phyloP scores from a whole-genome alignment of 1,139 yeast species.

The Meyerozyma sp. region DNA sequence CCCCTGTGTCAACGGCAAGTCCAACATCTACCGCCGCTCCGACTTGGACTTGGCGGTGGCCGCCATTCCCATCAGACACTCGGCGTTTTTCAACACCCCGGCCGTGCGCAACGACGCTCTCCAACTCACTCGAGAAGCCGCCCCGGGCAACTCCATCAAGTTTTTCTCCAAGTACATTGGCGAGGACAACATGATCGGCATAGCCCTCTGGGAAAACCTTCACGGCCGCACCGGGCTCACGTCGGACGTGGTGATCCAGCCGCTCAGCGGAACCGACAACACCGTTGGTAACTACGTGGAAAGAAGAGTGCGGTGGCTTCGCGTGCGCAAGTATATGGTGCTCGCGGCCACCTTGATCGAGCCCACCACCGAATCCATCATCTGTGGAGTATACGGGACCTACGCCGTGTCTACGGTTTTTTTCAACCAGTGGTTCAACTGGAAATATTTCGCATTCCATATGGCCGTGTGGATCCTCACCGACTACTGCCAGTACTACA shows the following conservation, averaged over 20 bases:
- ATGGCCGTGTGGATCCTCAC: constrained; percentile 56
- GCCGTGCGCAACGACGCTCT: constrained; percentile 1
- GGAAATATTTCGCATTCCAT: constrained; percentile 44
- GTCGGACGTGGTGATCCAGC: constrained; percentile 76
- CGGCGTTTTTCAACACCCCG: constrained; percentile 27
- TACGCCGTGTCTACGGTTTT: constrained; percentile 51
- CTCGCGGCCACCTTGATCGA: constrained; percentile 77
- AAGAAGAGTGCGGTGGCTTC: constrained; percentile 76
- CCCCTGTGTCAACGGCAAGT: constrained; percentile 92
- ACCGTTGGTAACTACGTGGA: constrained; percentile 51
- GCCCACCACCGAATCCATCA: constrained; percentile 77
- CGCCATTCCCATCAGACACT: constrained; percentile 19
- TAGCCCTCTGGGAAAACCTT: constrained; percentile 72
- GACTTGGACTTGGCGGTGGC: constrained; percentile 65
- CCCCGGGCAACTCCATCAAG: constrained; percentile 52
- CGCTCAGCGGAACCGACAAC: constrained; percentile 49
- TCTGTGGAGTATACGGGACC: constrained; percentile 66
- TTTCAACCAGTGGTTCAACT: constrained; percentile 25
- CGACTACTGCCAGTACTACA: constrained; percentile 57
- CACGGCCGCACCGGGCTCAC: constrained; percentile 72
- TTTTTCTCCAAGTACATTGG: constrained; percentile 81
- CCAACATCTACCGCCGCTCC: constrained; percentile 69
- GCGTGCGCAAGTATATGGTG: constrained; percentile 90
- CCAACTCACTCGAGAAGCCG: background rate
- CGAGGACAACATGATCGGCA: constrained; percentile 91